Percentiles rank a stretch among this genome's conserved stretches.
These are phyloP conservation scores for Sporobolus alterniflorus DNA, from an alignment of 202 grass and related monocot genomes.

Conservation along the genomic window DNA sequence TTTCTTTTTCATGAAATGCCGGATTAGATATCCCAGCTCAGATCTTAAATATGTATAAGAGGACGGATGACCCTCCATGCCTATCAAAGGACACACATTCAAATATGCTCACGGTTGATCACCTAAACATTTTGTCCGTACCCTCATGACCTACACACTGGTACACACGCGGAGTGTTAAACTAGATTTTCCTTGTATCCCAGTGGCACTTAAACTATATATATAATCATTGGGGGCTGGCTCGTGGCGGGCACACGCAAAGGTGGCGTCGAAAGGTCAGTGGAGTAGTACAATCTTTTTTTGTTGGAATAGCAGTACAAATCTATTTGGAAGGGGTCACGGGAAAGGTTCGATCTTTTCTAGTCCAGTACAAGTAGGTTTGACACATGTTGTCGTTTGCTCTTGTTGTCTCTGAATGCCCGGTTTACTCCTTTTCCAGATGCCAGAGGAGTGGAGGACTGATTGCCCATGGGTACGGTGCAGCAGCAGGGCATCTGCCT, in stretches of 20 bases:
- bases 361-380: not conserved
- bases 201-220: too few species aligned
- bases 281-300: too few species aligned
- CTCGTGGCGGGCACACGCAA: conserved; percentile 42
- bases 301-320: not conserved
- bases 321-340: not conserved
- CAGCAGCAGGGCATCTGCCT: not conserved
- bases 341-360: not conserved
- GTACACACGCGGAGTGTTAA: not conserved
- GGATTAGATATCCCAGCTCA: not conserved
- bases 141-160: conserved; percentile 5
- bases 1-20: not conserved
- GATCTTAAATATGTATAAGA: not conserved
- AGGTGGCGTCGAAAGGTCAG: not conserved
- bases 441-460: not conserved
- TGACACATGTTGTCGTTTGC: conserved; percentile 23
- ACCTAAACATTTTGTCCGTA: conserved; percentile 41
- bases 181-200: not conserved
- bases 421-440: not conserved
- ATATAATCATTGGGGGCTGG: not conserved
- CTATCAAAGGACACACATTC: conserved; percentile 16
- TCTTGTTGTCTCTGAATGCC: conserved; percentile 31
- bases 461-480: conserved; percentile 14
- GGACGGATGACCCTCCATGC: not conserved
- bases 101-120: not conserved